phyloP scores from a whole-genome alignment of 1,284 basidiomycete species.

The Neotropicomus parvogracilis region DNA sequence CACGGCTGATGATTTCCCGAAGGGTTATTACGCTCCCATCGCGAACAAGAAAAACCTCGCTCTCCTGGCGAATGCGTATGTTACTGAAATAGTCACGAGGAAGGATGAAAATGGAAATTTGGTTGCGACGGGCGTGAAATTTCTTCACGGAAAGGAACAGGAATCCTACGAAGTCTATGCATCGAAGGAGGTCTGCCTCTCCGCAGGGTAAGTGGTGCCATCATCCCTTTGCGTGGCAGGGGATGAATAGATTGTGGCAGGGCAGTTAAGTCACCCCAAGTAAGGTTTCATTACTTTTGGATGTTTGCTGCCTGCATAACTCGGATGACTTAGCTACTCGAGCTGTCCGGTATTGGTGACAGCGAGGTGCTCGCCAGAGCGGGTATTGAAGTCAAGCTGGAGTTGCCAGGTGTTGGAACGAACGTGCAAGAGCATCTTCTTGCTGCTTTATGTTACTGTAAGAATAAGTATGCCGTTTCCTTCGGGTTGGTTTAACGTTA shows the following conservation, averaged over 20 bases:
- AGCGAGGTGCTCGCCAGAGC: constrained; percentile 1
- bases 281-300: not conserved
- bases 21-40: not conserved
- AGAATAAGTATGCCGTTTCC: not conserved
- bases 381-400: not conserved
- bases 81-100: not conserved
- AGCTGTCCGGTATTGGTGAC: constrained; percentile 4
- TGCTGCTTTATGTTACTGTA: not conserved
- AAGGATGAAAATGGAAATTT: not conserved
- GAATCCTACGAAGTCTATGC: not conserved
- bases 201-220: not conserved
- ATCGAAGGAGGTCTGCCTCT: constrained; percentile 4
- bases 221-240: not conserved
- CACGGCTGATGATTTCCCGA: not conserved
- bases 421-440: constrained; percentile 2
- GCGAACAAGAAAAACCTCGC: constrained; percentile 1
- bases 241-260: not conserved
- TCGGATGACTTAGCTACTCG: not conserved
- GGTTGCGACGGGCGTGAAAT: not conserved
- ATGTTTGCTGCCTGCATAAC: not conserved
- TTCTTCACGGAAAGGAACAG: not conserved
- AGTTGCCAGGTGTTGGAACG: constrained; percentile 1
- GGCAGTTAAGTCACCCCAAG: constrained; percentile 1
- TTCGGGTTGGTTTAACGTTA: not conserved
- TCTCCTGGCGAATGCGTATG: constrained; percentile 1